phyloP scores from a whole-genome alignment of 495 filamentous ascomycete genomes.

The Endocarpon pusillum region DNA sequence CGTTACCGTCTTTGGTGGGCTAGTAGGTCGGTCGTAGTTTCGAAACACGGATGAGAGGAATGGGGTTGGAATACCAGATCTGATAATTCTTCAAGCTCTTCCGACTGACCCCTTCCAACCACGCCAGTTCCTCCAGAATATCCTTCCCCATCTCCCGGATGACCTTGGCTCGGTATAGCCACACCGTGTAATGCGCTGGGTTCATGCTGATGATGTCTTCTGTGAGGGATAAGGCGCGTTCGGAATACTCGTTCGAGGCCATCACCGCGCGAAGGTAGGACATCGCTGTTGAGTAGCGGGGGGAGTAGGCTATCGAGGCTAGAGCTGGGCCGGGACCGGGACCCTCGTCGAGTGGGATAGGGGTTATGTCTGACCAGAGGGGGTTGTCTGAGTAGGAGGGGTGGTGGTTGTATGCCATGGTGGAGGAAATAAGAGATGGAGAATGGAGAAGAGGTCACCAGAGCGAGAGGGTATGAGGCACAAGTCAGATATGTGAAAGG shows the following conservation, averaged over 20 bases:
- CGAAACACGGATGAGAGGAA: too few relatives aligned
- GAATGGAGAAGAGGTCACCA: conserved; percentile 22
- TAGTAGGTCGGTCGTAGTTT: too few relatives aligned
- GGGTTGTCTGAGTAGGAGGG: conserved; percentile 59
- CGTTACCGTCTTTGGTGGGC: too few relatives aligned
- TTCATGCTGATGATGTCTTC: conserved; percentile 81
- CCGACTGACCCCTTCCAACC: conserved; percentile 69
- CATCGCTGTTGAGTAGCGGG: conserved; percentile 73
- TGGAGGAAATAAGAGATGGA: conserved; percentile 40
- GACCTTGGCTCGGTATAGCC: conserved; percentile 79
- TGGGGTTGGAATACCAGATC: conserved; percentile 52
- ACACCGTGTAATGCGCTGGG: conserved; percentile 94
- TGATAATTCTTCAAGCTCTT: conserved; percentile 93
- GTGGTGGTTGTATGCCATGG: background rate
- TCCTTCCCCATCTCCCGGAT: conserved; percentile 48
- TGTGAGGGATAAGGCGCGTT: conserved; percentile 65
- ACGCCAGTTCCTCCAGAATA: conserved; percentile 56
- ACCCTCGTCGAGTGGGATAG: conserved; percentile 73
- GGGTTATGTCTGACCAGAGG: conserved; percentile 66
- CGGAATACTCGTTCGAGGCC: conserved; percentile 67
- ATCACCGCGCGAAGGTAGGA: conserved; percentile 88
- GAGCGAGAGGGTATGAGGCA: too few relatives aligned
- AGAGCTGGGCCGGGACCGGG: conserved; percentile 32
- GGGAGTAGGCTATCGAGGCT: conserved; percentile 73
- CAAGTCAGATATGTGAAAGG: too few relatives aligned